These are phyloP conservation scores for Monilinia fructicola DNA, from an alignment of 2,329 filamentous ascomycete genomes.

Conservation along the genomic window DNA sequence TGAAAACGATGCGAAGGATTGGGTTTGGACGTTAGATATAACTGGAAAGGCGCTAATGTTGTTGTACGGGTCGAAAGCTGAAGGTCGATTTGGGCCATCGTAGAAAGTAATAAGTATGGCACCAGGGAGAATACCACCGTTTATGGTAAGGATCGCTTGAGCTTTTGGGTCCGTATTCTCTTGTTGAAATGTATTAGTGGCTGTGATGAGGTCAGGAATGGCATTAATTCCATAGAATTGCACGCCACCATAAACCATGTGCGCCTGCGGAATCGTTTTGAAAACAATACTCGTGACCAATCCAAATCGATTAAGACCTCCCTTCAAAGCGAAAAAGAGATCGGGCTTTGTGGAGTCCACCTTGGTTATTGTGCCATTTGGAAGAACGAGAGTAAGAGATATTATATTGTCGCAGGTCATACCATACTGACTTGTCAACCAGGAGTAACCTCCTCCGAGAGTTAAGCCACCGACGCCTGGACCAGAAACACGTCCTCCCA, in stretches of 20 bases:
- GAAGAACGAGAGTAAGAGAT: constrained; percentile 33
- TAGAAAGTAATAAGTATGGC: constrained; percentile 37
- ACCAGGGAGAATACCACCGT: constrained; percentile 23
- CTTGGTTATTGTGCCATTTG: constrained; percentile 38
- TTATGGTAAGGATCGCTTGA: constrained; percentile 38
- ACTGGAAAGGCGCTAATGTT: constrained; percentile 24
- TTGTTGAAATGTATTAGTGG: constrained; percentile 34
- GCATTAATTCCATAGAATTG: constrained; percentile 37
- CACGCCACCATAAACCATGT: constrained; percentile 28
- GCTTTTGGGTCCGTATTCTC: constrained; percentile 38
- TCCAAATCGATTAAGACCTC: constrained; percentile 32
- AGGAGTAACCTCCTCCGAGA: constrained; percentile 42
- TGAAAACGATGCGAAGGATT: constrained; percentile 26
- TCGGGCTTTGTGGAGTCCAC: constrained; percentile 39
- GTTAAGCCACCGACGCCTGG: constrained; percentile 41
- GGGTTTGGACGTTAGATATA: background rate
- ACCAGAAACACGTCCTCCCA: constrained; percentile 33
- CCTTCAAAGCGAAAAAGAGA: constrained; percentile 41
- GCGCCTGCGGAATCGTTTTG: constrained; percentile 42
- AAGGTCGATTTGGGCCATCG: constrained; percentile 37
- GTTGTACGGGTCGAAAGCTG: constrained; percentile 33
- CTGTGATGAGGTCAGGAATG: constrained; percentile 34
- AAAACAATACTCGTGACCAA: constrained; percentile 38
- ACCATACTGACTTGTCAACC: constrained; percentile 34
- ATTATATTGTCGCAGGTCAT: constrained; percentile 42